Percentiles rank a stretch among this genome's conserved stretches.
phyloP scores from a whole-genome alignment of 345 rosid species.

The Erucastrum elatum region DNA sequence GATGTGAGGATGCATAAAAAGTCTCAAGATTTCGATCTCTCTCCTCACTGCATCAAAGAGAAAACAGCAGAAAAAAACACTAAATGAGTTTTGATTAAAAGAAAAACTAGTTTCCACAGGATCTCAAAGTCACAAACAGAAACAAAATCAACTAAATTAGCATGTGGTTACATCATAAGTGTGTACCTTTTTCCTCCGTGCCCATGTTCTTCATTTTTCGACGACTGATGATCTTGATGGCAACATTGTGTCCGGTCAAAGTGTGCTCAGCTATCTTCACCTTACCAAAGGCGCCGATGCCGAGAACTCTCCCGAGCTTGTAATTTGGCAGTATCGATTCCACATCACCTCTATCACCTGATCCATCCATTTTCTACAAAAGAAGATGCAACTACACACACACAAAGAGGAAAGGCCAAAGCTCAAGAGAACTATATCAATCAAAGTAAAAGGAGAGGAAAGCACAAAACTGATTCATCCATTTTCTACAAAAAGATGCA shows the following conservation, averaged over 20 bases:
- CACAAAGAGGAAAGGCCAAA: background rate
- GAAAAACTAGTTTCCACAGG: background rate
- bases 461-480: background rate
- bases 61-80: background rate
- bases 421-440: background rate
- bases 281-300: constrained; percentile 90
- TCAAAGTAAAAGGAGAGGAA: background rate
- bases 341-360: constrained; percentile 51
- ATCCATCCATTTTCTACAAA: constrained; percentile 54
- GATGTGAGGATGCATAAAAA: constrained; percentile 95
- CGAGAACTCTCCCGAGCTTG: constrained; percentile 81
- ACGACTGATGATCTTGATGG: constrained; percentile 91
- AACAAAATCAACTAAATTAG: constrained; percentile 3
- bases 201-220: constrained; percentile 70
- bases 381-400: background rate
- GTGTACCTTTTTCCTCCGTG: constrained; percentile 88
- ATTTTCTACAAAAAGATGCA: background rate
- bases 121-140: background rate
- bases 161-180: background rate
- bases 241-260: constrained; percentile 86
- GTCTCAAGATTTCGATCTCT: constrained; percentile 84
- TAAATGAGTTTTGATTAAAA: background rate
- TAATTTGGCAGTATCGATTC: constrained; percentile 67
- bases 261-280: constrained; percentile 91
- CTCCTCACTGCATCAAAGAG: constrained; percentile 65